Evolutionary conservation across 106 monocot species (phyloP).

Genomic region (Dioscorea zingiberensis): DNA sequence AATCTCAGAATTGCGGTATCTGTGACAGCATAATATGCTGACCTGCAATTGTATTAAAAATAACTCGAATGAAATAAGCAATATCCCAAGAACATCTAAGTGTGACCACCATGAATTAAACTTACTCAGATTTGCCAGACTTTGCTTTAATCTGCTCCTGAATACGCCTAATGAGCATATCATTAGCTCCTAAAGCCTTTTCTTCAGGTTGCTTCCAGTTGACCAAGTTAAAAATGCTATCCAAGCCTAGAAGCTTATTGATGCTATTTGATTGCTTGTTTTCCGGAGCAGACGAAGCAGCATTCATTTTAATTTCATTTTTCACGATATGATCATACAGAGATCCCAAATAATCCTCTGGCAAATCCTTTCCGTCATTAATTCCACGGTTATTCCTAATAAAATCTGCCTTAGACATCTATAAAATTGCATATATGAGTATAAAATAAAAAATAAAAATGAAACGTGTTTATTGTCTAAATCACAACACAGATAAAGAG

Average conservation of each 20-base stretch:
- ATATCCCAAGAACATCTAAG: too few species aligned
- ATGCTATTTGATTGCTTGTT: slow-evolving; percentile 72
- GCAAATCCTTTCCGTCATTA: slow-evolving; percentile 94
- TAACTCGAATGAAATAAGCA: too few species aligned
- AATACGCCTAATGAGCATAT: slow-evolving; percentile 81
- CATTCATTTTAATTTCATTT: slow-evolving; percentile 98
- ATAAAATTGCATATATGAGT: neutral
- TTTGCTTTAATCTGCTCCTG: slow-evolving; percentile 98
- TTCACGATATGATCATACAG: slow-evolving; percentile 92
- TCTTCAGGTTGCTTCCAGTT: slow-evolving; percentile 85
- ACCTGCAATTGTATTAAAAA: slow-evolving; percentile 31
- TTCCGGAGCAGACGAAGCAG: slow-evolving; percentile 65
- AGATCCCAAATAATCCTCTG: slow-evolving; percentile 79
- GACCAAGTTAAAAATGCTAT: slow-evolving; percentile 80
- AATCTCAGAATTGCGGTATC: slow-evolving; percentile 84
- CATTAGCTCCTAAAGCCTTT: slow-evolving; percentile 85
- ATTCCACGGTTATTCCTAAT: slow-evolving; percentile 95
- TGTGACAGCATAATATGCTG: slow-evolving; percentile 63
- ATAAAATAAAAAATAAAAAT: neutral
- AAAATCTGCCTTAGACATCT: slow-evolving; percentile 99
- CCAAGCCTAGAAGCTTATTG: slow-evolving; percentile 86
- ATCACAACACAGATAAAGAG: slow-evolving; percentile 5
- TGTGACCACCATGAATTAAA: neutral
- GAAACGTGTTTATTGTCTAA: neutral
- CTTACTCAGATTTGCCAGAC: slow-evolving; percentile 91